Base-by-base conservation (phyloP, 2,329 filamentous ascomycete genomes). In the Sclerotinia spermophila region DNA sequence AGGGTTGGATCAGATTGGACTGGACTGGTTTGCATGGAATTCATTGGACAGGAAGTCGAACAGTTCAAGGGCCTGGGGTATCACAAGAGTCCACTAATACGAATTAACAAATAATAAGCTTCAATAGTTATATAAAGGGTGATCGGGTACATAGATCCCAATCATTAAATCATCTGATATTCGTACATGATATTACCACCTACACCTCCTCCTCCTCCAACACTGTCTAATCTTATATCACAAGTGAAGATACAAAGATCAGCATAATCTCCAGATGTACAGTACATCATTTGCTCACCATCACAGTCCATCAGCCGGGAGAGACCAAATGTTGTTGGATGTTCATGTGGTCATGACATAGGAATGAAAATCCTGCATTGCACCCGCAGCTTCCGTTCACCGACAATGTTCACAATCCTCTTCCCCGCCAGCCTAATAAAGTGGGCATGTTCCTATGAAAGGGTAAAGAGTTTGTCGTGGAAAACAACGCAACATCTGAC, bases 351-450 rank as follows among this genome's bases (percentile, higher is more conserved):
- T 33, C 67, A 69, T 62, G 56, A 51, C 30, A 38, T 45, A 17
- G 30, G 27, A n/a, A 24, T 38, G 61, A 64, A 67, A 48, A 53
- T 68, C 44, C 67, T 68, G 55, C 56, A 56, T n/a, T 48, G 35
- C 62, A 66, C n/a, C 62, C 66, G 53, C 66, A 38, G 21, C 42
- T 60, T 51, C 55, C 55, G 44, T 53, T 67, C 67, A 69, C 67
- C 67, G 67, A 69, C 67, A 68, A 61, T 60, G 27, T 38, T 48
- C 42, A 24, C 35, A 58, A 38, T 15, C 55, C 45, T 27, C 27
- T 59, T 35, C 55, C 66, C 66, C 42, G 51, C 38, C 66, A 48
- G 35, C 42, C 66, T 68, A 68, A 68, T 68, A 68, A 68, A 68
- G 55, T 68, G 66, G 66, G 24, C 66, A 38, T 30, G 53, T 55